Base-by-base conservation (phyloP, 78 protist species). In the Bodo saltans region DNA sequence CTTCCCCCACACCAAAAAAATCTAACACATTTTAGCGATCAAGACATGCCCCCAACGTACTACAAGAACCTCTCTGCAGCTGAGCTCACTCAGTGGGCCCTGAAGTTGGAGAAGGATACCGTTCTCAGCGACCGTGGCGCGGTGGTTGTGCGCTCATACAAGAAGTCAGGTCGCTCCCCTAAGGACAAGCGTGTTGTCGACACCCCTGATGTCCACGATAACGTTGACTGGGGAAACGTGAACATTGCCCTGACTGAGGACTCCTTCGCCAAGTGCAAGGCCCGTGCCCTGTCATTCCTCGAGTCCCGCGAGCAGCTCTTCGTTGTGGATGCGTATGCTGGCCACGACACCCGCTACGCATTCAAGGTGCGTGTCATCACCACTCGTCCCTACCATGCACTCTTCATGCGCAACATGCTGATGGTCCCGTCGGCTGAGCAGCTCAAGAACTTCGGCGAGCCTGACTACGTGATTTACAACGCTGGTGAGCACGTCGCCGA, bases 331-430 rank as follows among this genome's bases (percentile, higher is more conserved):
- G 94, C 89, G 11, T 93, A 39, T 68, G 98, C 96, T 0, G 95
- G 96, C n/a, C 83, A 90, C 88, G 96, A 95, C 74, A 85, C 91
- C 32, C 25, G 68, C 42, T 85, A 92, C 87, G 84, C 95, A 68
- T 68, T 93, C 83, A 93, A 93, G 88, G 90, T 93, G 23, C 85
- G 97, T 40, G 90, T 95, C 76, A 42, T 95, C 80, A 83, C 91
- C 78, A 73, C 90, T 23, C 83, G 90, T 33, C 95, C 98, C 8
- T 93, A 94, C 83, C 98, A 95, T 78, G 96, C 96, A 0, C 88
- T 94, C 70, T 95, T 95, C 85, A 91, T 94, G 94, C 83, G 80
- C 82, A 95, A 92, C 89, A 95, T 95, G 97, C 86, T 95, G 81
- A 92, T 95, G 83, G 89, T 92, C 35, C 94, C 97, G 52, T 89